Base-by-base conservation (phyloP, 2,329 filamentous ascomycete genomes). In the Fonsecaea monophora region DNA sequence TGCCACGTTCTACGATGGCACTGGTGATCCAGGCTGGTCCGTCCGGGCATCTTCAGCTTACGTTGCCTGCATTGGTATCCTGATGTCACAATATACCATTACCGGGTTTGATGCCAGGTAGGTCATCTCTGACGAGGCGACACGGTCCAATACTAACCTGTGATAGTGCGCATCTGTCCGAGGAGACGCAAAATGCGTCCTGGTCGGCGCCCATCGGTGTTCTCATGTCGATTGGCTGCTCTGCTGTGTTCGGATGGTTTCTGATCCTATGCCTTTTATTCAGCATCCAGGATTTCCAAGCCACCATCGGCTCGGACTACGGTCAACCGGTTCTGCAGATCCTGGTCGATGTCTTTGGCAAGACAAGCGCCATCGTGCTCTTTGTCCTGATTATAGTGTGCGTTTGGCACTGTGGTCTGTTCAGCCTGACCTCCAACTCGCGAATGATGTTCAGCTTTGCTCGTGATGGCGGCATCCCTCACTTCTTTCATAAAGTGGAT, bases 381-480 rank as follows among this genome's bases (percentile, higher is more conserved):
- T 87, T 87, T 75, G 81, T 77, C 0, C 75, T 87, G 13, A 80
- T 87, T 68, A 86, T 87, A 70, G 76, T 87, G 37, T 87, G 86
- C 64, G 83, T 87, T 3, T 88, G 86, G 86, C 86, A 87, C 73
- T 87, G 85, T 66, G 86, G 85, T 0, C 78, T 87, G 0, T 87
- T 88, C 72, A 83, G 80, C 59, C 79, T 88, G 78, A 87, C 85
- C 0, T 90, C 88, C 0, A 87, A 83, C 37, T 86, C 83, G 34
- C 84, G 88, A 5, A 90, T 90, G 84, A 86, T 86, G n/a, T 91
- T 88, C 73, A 88, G 89, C 0, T 90, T 91, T 70, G 88, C 85
- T 6, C 64, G 87, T 70, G 90, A 92, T 66, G 85, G 89, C 1
- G 90, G 89, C 9, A 83, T 92, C 8, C 70, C 70, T 3, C 74